phyloP scores from a whole-genome alignment of 2,329 filamentous ascomycete species.

The Sclerotinia borealis region DNA sequence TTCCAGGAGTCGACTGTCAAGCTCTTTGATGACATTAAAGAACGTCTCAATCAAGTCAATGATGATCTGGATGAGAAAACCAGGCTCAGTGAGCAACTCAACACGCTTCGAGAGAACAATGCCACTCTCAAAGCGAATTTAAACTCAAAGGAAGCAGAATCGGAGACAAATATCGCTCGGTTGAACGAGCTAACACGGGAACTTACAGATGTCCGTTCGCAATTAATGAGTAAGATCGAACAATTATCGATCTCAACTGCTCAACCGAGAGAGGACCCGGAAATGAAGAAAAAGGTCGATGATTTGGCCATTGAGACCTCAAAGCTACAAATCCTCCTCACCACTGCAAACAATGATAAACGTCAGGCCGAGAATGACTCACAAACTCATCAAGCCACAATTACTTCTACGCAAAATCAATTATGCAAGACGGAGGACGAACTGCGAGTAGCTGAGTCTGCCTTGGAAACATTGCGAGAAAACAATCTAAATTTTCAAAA shows the following conservation, averaged over 20 bases:
- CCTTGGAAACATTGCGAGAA: conserved; percentile 26
- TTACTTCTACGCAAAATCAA: conserved; percentile 13
- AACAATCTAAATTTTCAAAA: conserved; percentile 23
- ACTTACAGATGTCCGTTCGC: conserved; percentile 15
- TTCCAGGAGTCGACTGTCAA: conserved; percentile 16
- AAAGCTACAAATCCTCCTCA: conserved; percentile 26
- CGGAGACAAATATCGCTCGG: conserved; percentile 11
- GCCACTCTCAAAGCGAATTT: conserved; percentile 17
- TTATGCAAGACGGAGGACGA: conserved; percentile 14
- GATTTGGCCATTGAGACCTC: conserved; percentile 23
- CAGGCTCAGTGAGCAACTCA: conserved; percentile 20
- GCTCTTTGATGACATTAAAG: conserved; percentile 21
- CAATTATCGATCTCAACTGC: conserved; percentile 20
- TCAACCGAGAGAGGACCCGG: conserved; percentile 20
- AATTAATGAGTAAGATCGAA: conserved; percentile 19
- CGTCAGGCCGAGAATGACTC: conserved; percentile 17
- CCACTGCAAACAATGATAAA: conserved; percentile 33
- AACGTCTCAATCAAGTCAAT: conserved; percentile 18
- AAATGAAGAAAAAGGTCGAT: conserved; percentile 18
- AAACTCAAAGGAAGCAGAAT: conserved; percentile 15
- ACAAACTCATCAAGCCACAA: conserved; percentile 8
- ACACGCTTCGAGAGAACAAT: conserved; percentile 21
- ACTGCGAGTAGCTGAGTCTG: conserved; percentile 15
- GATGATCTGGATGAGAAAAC: conserved; percentile 18
- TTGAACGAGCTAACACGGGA: conserved; percentile 20